A percentile compares a stretch with the other conserved stretches of the same genome.
Conservation (phyloP, 208 protist genomes). For the Acanthamoeba lenticulata region DNA sequence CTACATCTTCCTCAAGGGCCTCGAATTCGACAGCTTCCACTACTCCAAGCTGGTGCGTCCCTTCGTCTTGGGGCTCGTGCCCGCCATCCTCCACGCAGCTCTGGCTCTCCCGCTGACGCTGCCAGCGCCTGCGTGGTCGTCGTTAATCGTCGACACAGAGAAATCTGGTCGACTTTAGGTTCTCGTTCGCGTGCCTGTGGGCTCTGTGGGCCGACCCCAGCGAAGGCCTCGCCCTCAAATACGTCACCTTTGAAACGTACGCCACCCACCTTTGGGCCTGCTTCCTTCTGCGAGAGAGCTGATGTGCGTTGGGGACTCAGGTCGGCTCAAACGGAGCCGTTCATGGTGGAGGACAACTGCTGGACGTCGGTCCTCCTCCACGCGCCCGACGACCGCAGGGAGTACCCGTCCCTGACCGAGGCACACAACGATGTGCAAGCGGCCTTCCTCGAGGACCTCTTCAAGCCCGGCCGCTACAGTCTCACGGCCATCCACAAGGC, state of each 20-base stretch:
- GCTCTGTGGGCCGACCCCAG: constrained; percentile 55
- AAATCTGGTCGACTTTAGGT: constrained; percentile 53
- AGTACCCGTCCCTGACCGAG: background rate
- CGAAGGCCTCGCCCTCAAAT: constrained; percentile 60
- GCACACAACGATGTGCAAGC: background rate
- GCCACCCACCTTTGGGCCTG: no score
- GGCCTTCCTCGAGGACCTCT: constrained; percentile 9
- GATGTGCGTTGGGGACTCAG: background rate
- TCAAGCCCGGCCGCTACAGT: constrained; percentile 15
- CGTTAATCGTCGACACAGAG: background rate
- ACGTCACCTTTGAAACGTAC: constrained; percentile 66
- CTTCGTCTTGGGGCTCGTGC: no score
- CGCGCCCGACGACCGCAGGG: background rate
- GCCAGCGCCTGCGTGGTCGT: background rate
- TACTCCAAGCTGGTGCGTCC: constrained; percentile 32
- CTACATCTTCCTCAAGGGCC: constrained; percentile 43
- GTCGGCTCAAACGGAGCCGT: constrained; percentile 16
- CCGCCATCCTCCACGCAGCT: no score
- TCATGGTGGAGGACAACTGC: constrained; percentile 66
- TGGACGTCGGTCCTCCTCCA: constrained; percentile 48
- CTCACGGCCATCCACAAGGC: constrained; percentile 39
- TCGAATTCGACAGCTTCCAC: constrained; percentile 62
- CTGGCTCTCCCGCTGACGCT: no score
- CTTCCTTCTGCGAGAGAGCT: no score
- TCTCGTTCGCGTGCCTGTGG: constrained; percentile 53